phyloP scores from a whole-genome alignment of 768 basidiomycete species.

The Strobilomyces confusus region DNA sequence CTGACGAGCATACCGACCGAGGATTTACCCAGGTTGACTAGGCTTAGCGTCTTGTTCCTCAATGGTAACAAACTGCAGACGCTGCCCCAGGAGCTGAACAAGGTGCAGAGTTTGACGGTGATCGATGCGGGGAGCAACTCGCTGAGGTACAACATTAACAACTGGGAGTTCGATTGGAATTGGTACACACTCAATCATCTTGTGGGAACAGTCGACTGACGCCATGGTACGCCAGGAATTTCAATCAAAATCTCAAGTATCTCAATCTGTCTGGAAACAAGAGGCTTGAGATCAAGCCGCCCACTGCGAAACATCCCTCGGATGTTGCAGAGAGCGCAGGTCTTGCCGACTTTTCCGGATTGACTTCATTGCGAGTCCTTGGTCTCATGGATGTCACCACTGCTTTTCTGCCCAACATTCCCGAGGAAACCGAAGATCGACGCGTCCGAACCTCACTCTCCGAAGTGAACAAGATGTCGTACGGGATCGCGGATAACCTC shows the following conservation, averaged over 20 bases:
- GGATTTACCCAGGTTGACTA: slow-evolving; percentile 69
- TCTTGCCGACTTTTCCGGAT: slow-evolving; percentile 81
- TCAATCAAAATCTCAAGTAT: slow-evolving; percentile 88
- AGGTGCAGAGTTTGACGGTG: slow-evolving; percentile 70
- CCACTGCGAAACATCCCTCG: slow-evolving; percentile 28
- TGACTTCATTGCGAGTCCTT: slow-evolving; percentile 80
- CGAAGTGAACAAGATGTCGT: slow-evolving; percentile 87
- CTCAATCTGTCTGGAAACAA: slow-evolving; percentile 98
- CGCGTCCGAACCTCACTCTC: slow-evolving; percentile 90
- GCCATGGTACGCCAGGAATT: slow-evolving; percentile 63
- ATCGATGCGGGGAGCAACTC: slow-evolving; percentile 93
- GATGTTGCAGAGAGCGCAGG: slow-evolving; percentile 24
- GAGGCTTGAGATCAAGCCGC: slow-evolving; percentile 86
- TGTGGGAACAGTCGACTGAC: neutral
- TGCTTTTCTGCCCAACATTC: slow-evolving; percentile 58
- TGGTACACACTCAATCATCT: slow-evolving; percentile 52
- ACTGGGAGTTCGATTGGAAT: slow-evolving; percentile 99
- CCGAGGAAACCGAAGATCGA: slow-evolving; percentile 82
- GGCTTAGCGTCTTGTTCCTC: slow-evolving; percentile 72
- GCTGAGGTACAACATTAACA: slow-evolving; percentile 95
- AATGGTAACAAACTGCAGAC: slow-evolving; percentile 95
- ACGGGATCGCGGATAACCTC: slow-evolving; percentile 93
- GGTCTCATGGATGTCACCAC: slow-evolving; percentile 97
- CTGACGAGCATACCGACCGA: slow-evolving; percentile 86
- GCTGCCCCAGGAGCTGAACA: slow-evolving; percentile 84